Evolutionary conservation across 257 asterid genomes (phyloP).

Genomic region (Nicotiana noctiflora): DNA sequence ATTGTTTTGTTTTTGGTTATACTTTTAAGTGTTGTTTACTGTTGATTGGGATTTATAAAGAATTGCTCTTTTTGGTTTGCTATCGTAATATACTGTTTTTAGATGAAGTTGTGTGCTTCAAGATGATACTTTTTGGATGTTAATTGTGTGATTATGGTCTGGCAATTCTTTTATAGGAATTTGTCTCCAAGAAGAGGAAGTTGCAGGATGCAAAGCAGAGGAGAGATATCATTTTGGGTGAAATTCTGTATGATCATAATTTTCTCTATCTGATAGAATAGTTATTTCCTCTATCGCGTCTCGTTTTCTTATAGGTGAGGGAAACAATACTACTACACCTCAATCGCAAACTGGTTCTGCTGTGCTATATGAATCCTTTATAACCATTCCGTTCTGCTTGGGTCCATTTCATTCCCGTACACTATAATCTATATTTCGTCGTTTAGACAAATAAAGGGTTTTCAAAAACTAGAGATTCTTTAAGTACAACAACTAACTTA

Average conservation of each 20-base stretch:
- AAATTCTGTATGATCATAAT: slow-evolving; percentile 32
- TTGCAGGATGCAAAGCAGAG: slow-evolving; percentile 38
- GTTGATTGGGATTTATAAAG: not conserved
- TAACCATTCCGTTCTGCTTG: not conserved
- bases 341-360: not conserved
- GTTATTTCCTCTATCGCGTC: not conserved
- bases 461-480: not conserved
- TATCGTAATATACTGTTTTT: not conserved
- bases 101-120: not conserved
- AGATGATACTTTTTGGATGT: not conserved
- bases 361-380: not conserved
- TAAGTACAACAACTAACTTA: not conserved
- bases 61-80: not conserved
- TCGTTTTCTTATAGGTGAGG: not conserved
- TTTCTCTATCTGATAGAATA: not conserved
- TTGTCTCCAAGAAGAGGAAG: slow-evolving; percentile 49
- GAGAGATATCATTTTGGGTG: slow-evolving; percentile 27
- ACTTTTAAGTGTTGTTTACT: not conserved
- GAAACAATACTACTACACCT: not conserved
- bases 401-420: not conserved
- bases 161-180: slow-evolving; percentile 23
- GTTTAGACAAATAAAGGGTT: not conserved
- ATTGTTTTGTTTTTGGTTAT: not conserved
- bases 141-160: not conserved
- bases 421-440: not conserved